Conservation (phyloP, 805 yeast genomes). For the Candida vaughaniae region DNA sequence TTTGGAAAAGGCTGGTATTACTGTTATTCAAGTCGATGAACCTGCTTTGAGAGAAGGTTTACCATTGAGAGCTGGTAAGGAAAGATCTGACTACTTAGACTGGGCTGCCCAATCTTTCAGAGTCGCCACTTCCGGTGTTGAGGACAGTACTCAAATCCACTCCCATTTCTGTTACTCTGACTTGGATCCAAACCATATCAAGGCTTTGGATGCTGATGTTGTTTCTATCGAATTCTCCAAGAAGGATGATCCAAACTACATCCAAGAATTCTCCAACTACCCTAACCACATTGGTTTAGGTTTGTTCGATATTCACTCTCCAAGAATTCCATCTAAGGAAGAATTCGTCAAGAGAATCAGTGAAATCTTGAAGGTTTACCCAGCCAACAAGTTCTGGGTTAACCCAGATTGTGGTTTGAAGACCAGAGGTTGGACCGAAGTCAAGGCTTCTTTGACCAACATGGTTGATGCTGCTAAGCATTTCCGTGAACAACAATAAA, state of each 20-base stretch:
- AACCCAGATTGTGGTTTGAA: slow-evolving; percentile 99
- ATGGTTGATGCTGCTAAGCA: slow-evolving; percentile 99
- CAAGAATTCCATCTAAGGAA: slow-evolving; percentile 97
- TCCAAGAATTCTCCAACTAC: slow-evolving; percentile 95
- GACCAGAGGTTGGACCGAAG: slow-evolving; percentile 99
- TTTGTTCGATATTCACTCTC: slow-evolving; percentile 98
- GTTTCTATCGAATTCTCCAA: slow-evolving; percentile 99
- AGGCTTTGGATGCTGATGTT: slow-evolving; percentile 99
- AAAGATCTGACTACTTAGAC: slow-evolving; percentile 91
- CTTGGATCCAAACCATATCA: slow-evolving; percentile 98
- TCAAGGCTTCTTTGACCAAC: slow-evolving; percentile 89
- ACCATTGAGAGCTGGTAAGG: slow-evolving; percentile 97
- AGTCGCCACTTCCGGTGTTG: slow-evolving; percentile 98
- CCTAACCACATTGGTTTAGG: slow-evolving; percentile 99
- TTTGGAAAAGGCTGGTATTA: slow-evolving; percentile 97
- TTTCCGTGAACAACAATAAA: slow-evolving; percentile 55
- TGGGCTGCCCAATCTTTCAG: slow-evolving; percentile 99
- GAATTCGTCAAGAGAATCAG: slow-evolving; percentile 93
- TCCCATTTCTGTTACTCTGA: slow-evolving; percentile 99
- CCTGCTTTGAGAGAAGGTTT: slow-evolving; percentile 99
- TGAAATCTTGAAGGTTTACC: slow-evolving; percentile 94
- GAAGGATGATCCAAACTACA: slow-evolving; percentile 98
- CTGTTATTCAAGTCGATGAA: slow-evolving; percentile 98
- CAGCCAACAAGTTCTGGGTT: slow-evolving; percentile 98
- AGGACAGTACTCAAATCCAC: slow-evolving; percentile 94